Conservation (phyloP, 2,329 filamentous ascomycete species). For the Metarhizium sp. region DNA sequence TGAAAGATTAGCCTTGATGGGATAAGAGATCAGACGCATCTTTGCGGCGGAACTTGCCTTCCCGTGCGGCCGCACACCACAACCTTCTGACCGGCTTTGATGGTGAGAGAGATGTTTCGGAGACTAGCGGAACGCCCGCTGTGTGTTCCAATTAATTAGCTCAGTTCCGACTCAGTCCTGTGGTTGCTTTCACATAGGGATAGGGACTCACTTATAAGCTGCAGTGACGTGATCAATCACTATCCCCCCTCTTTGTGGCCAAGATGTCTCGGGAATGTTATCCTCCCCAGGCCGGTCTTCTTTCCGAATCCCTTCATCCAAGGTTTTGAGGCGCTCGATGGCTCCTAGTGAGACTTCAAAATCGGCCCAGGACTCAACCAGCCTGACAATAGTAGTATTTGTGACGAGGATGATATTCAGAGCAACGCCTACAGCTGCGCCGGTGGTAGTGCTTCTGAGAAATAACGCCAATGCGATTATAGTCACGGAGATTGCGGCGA, state of each 20-base stretch:
- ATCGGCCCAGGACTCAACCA: slow-evolving; percentile 1
- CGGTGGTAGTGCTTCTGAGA: not conserved
- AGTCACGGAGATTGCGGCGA: slow-evolving; percentile 3
- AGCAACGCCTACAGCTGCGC: slow-evolving; percentile 1
- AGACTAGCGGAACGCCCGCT: not conserved
- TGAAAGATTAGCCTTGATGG: not conserved
- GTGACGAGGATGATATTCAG: not conserved
- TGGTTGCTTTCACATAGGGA: too few relatives aligned
- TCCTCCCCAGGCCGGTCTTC: not conserved
- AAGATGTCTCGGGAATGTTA: slow-evolving; percentile 6
- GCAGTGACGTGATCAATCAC: slow-evolving; percentile 16
- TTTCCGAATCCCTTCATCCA: slow-evolving; percentile 6
- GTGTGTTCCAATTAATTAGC: too few relatives aligned
- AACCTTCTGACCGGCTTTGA: slow-evolving; percentile 12
- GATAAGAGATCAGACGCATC: too few relatives aligned
- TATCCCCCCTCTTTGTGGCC: slow-evolving; percentile 18
- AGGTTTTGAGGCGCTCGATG: slow-evolving; percentile 9
- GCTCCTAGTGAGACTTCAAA: slow-evolving; percentile 7
- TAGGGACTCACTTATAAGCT: slow-evolving; percentile 12
- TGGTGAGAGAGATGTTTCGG: slow-evolving; percentile 7
- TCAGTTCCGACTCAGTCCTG: too few relatives aligned
- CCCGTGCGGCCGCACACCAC: slow-evolving; percentile 17
- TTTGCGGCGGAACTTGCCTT: slow-evolving; percentile 10
- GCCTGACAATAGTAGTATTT: not conserved
- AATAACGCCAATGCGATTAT: slow-evolving; percentile 3